These are phyloP conservation scores for Bipolaris oryzae DNA, from an alignment of 2,329 filamentous ascomycete species.

Conservation along the genomic window DNA sequence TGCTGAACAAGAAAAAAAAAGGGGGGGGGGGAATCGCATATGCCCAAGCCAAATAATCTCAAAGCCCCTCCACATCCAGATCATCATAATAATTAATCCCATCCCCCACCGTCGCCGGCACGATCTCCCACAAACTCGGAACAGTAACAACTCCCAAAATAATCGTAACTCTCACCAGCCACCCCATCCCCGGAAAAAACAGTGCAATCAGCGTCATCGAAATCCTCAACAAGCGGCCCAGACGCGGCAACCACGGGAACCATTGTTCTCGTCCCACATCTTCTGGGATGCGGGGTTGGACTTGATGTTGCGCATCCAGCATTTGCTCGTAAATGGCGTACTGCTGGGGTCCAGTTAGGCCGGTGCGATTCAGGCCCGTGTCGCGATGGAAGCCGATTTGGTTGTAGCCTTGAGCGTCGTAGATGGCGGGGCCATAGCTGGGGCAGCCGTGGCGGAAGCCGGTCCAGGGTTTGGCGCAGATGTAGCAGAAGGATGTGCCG, in stretches of 20 bases:
- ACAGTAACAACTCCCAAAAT: background rate
- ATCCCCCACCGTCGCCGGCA: background rate
- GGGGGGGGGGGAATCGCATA: no score
- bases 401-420: conserved; percentile 43
- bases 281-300: no score
- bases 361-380: conserved; percentile 35
- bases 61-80: no score
- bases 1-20: no score
- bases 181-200: no score
- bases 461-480: conserved; percentile 40
- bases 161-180: background rate
- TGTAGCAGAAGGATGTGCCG: conserved; percentile 41
- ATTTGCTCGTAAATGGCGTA: no score
- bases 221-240: no score
- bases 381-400: conserved; percentile 39
- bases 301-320: no score
- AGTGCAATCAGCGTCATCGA: no score
- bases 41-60: no score
- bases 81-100: background rate
- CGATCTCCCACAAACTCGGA: background rate
- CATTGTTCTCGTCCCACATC: no score
- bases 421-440: conserved; percentile 36
- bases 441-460: conserved; percentile 38
- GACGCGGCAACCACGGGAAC: no score
- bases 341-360: conserved; percentile 24